Base-by-base conservation (phyloP, 148 eudicot genomes). In the Persicaria maculosa region DNA sequence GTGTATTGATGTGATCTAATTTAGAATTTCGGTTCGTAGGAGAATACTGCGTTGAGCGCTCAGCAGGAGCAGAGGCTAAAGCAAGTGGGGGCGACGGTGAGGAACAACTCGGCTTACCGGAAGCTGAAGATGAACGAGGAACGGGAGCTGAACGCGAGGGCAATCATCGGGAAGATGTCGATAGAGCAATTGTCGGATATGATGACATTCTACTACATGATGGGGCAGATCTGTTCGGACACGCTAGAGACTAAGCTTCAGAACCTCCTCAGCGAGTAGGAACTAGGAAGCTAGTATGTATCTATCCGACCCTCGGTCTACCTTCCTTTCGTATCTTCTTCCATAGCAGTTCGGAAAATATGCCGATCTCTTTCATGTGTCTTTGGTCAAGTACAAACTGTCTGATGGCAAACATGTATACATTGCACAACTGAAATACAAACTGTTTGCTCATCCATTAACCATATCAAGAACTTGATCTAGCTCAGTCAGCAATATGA, bases 31-130 rank as follows among this genome's bases (percentile, higher is more conserved):
- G 36, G 36, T 54, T 44, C 67, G 44, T 79, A 83, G 84, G 81
- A 84, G 72, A 84, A 79, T 50, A 79, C 81, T 48, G 81, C 75
- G 53, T 11, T 84, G 76, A 84, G 85, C 54, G 12, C 78, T 57
- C 87, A 84, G 72, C 83, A 84, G 69, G 87, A 79, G 75, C 78
- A 78, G 75, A 77, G 87, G 74, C 54, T 84, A 57, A 84, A 77
- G 81, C 87, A 84, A 50, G 80, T 84, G 81, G 87, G 87, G 48
- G 87, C 87, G 40, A 84, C 87, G 0, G 85, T 84, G 25, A 78
- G 87, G 55, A 84, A 84, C 20, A 81, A 81, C 3, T 47, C 65
- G 6, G 80, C 79, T 0, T 85, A 76, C 53, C 6, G 57, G 44
- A 78, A 74, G 81, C 12, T 82, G 80, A 84, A 80, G 74, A 4